Evolutionary conservation across 208 protist genomes (phyloP).

Genomic region (Borovskyia barvae): DNA sequence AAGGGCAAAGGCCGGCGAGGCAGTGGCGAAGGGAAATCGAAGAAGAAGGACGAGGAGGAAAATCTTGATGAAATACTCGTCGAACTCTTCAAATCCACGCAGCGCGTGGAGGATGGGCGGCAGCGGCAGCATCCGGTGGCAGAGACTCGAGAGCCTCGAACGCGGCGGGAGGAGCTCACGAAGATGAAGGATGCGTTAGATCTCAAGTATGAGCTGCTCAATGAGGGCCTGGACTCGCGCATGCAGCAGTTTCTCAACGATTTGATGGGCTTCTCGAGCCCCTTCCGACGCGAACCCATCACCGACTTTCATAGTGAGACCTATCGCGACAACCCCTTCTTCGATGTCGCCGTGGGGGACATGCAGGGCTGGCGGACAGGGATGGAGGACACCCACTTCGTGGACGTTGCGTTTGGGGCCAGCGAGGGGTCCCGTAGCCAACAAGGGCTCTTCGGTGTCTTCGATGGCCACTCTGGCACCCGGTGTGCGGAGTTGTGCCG

Average conservation of each 20-base stretch:
- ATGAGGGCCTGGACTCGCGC: conserved; percentile 52
- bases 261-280: conserved; percentile 49
- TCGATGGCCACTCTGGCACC: conserved; percentile 85
- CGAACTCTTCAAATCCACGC: conserved; percentile 63
- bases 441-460: conserved; percentile 81
- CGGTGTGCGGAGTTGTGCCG: conserved; percentile 41
- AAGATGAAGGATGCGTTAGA: no score
- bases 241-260: conserved; percentile 69
- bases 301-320: conserved; percentile 67
- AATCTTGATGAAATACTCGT: conserved; percentile 75
- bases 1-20: conserved; percentile 9
- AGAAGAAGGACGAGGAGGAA: conserved; percentile 55
- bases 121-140: no score
- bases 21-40: conserved; percentile 31
- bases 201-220: conserved; percentile 50
- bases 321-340: conserved; percentile 43
- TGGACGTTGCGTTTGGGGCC: conserved; percentile 63
- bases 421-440: conserved; percentile 22
- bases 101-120: conserved; percentile 38
- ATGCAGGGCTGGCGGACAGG: conserved; percentile 90
- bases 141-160: conserved; percentile 32
- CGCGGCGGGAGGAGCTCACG: conserved; percentile 34
- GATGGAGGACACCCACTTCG: conserved; percentile 86
- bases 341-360: conserved; percentile 72
- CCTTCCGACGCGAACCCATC: conserved; percentile 57